Evolutionary conservation across 805 yeast genomes (phyloP).

Genomic region (Myxozyma neotropica): DNA sequence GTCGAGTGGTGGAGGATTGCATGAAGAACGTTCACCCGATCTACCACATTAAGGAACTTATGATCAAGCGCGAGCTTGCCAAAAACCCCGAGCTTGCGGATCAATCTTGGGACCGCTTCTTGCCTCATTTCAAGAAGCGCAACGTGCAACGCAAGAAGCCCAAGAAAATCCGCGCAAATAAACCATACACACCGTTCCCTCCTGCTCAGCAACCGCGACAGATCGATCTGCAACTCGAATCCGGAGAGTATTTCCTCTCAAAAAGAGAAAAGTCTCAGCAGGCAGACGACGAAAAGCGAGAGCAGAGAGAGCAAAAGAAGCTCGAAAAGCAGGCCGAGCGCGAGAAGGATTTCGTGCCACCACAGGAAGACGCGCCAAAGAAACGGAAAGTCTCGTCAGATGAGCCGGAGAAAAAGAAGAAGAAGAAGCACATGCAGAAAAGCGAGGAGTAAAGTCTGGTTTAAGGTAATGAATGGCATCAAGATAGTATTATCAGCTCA

Average conservation of each 20-base stretch:
- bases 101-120: constrained; percentile 95
- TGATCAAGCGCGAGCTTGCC: constrained; percentile 94
- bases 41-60: constrained; percentile 92
- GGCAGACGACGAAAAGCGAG: constrained; percentile 73
- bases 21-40: constrained; percentile 98
- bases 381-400: neutral
- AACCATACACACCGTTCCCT: constrained; percentile 97
- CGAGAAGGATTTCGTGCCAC: constrained; percentile 79
- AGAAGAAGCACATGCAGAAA: constrained; percentile 8
- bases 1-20: constrained; percentile 96
- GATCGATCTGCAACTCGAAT: constrained; percentile 94
- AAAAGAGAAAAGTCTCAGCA: constrained; percentile 76
- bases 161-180: constrained; percentile 65
- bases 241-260: constrained; percentile 96
- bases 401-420: constrained; percentile 3
- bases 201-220: constrained; percentile 96
- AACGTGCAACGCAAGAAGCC: constrained; percentile 93
- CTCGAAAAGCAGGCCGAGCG: constrained; percentile 68
- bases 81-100: constrained; percentile 93
- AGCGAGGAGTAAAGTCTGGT: neutral
- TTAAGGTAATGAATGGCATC: neutral
- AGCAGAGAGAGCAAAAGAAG: constrained; percentile 72
- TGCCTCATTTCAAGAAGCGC: constrained; percentile 95
- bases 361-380: constrained; percentile 53
- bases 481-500: too few species aligned